Evolutionary conservation across 768 basidiomycete species (phyloP).

Genomic region (Xerocomus potaroensis): DNA sequence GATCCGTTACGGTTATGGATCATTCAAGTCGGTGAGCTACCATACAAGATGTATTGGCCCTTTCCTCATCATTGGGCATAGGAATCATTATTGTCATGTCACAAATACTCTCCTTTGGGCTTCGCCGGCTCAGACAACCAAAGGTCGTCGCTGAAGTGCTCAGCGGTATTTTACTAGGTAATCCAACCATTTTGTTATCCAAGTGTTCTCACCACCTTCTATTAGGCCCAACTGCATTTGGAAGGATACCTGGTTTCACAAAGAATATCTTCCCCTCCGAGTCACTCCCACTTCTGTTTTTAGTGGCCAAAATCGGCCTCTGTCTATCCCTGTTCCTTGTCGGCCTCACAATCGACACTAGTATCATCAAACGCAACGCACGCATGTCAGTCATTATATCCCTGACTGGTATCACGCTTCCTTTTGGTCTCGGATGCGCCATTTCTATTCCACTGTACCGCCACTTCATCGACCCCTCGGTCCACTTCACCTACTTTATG

Average conservation of each 20-base stretch:
- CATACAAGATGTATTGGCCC: neutral
- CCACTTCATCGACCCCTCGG: conserved; percentile 57
- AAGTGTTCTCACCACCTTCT: neutral
- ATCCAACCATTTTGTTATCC: conserved; percentile 33
- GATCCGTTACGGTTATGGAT: conserved; percentile 79
- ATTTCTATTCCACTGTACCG: conserved; percentile 51
- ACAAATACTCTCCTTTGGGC: conserved; percentile 61
- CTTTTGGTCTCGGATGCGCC: conserved; percentile 80
- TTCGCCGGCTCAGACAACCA: conserved; percentile 77
- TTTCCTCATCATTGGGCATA: conserved; percentile 21
- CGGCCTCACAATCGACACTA: conserved; percentile 83
- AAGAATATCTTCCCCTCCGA: conserved; percentile 72
- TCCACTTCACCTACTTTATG: conserved; percentile 86
- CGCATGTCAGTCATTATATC: conserved; percentile 65
- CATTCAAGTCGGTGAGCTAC: conserved; percentile 63
- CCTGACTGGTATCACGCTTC: conserved; percentile 76
- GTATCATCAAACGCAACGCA: conserved; percentile 73
- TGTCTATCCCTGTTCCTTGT: conserved; percentile 89
- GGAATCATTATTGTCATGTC: conserved; percentile 80
- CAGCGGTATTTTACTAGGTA: conserved; percentile 82
- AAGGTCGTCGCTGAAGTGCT: conserved; percentile 80
- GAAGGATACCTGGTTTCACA: conserved; percentile 87
- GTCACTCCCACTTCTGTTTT: conserved; percentile 72
- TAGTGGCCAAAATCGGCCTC: conserved; percentile 86
- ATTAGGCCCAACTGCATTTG: conserved; percentile 50